Base-by-base conservation (phyloP, 1,139 yeast genomes). In the Candida glucosophila region DNA sequence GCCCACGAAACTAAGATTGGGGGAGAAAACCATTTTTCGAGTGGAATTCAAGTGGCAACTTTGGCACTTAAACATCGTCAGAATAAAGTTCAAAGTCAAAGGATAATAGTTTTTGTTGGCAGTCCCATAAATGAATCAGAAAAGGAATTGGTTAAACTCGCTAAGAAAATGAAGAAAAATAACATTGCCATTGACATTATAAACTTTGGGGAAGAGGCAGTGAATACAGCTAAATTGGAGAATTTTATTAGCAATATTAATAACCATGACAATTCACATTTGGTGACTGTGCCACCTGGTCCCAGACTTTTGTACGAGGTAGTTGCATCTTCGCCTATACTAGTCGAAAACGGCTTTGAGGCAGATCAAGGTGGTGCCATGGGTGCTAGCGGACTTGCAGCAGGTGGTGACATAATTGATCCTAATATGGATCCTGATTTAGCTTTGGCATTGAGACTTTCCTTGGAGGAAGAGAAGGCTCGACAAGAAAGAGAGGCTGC, bases 371-470 rank as follows among this genome's bases (percentile, higher is more conserved):
- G 60, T 9, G 58, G 58, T 21, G 65, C 53, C 16, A 43, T 42
- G 32, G 67, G 63, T 20, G 58, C 47, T 23, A 67, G 55, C 29
- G 67, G 57, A 14, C 66, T 59, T 37, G 73, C 67, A 13, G 64
- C 58, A 29, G 74, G 67, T 23, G 67, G 63, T 21, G 72, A 63
- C 25, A 77, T 82, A 26, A 71, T 78, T 20, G 97, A 90, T 53
- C 93, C 95, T 15, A 77, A 78, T 39, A 82, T 83, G 75, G 99
- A 90, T 44, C 98, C 98, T 14, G 98, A 92, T 53, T 73, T 90
- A 47, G 98, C 97, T 1, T 68, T 90, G 63, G 98, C 97, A 0
- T 71, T 90, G 42, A 68, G 93, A 44, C 70, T 82, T 55, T 80
- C 92, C 3, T 62, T 82, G 35, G 93, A 82, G 45, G 94, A 82